Evolutionary conservation across 2,329 filamentous ascomycete genomes (phyloP).

Genomic region (Ustilaginoidea virens): DNA sequence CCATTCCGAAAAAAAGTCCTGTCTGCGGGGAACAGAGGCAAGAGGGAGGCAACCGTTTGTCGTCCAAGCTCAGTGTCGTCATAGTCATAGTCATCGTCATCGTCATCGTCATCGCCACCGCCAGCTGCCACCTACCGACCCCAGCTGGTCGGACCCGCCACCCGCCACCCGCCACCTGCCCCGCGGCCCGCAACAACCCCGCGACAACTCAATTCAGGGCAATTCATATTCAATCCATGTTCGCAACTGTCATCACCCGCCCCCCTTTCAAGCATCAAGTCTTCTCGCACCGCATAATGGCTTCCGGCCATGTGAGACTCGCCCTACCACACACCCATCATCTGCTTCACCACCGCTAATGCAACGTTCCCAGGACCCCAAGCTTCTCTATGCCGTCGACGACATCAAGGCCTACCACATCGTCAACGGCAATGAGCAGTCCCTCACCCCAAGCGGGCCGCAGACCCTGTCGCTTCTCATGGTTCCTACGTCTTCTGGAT

Average conservation of each 20-base stretch:
- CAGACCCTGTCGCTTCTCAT: constrained; percentile 89
- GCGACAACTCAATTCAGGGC: too few relatives aligned
- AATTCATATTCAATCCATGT: too few relatives aligned
- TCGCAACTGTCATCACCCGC: too few relatives aligned
- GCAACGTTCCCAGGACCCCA: constrained; percentile 45
- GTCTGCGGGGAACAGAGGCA: too few relatives aligned
- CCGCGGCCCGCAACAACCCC: too few relatives aligned
- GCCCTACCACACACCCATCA: neutral
- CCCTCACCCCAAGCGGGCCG: constrained; percentile 69
- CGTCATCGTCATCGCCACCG: constrained; percentile 2
- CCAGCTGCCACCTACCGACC: constrained; percentile 1
- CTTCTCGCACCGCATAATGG: too few relatives aligned
- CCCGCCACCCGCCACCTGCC: too few relatives aligned
- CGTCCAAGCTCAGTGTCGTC: neutral
- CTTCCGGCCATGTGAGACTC: constrained; percentile 16
- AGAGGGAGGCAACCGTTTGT: neutral
- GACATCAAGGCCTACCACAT: constrained; percentile 88
- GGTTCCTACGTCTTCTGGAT: constrained; percentile 78
- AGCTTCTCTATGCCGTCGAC: constrained; percentile 55
- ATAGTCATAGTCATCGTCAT: neutral
- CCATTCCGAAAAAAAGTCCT: too few relatives aligned
- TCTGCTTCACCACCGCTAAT: too few relatives aligned
- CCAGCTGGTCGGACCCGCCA: too few relatives aligned
- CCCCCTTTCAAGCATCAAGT: too few relatives aligned
- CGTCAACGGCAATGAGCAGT: constrained; percentile 69